A percentile compares a stretch with the other conserved stretches of the same genome.
These are phyloP conservation scores for Ascochyta koolunga DNA, from an alignment of 2,329 filamentous ascomycete species.

Conservation along the genomic window DNA sequence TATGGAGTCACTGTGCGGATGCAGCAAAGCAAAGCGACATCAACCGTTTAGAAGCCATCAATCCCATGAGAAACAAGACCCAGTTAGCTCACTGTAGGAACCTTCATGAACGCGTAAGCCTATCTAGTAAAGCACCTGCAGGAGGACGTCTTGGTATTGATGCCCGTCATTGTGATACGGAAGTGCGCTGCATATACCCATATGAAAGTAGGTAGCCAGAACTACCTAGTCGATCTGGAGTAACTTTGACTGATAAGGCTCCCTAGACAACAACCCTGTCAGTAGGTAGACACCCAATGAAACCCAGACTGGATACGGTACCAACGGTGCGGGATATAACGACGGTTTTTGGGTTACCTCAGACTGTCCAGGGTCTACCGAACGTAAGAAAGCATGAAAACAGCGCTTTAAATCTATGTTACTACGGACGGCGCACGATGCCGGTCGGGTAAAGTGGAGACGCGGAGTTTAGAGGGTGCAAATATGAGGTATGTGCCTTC, in stretches of 20 bases:
- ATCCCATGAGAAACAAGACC: not conserved
- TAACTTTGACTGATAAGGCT: slow-evolving; percentile 5
- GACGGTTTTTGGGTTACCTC: slow-evolving; percentile 14
- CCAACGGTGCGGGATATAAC: slow-evolving; percentile 13
- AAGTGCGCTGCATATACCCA: slow-evolving; percentile 14
- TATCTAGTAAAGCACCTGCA: slow-evolving; percentile 30
- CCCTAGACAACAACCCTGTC: not conserved
- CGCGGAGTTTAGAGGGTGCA: slow-evolving; percentile 19
- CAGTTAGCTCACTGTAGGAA: not conserved
- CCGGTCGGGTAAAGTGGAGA: slow-evolving; percentile 33
- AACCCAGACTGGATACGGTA: not conserved
- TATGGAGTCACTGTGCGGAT: not conserved
- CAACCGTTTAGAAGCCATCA: slow-evolving; percentile 1
- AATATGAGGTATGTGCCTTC: slow-evolving; percentile 22
- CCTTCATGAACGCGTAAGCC: slow-evolving; percentile 36
- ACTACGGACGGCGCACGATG: slow-evolving; percentile 9
- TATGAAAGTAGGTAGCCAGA: slow-evolving; percentile 1
- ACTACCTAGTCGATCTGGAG: slow-evolving; percentile 3
- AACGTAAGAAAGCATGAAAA: slow-evolving; percentile 18
- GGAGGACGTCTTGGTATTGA: slow-evolving; percentile 22
- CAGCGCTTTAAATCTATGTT: slow-evolving; percentile 24
- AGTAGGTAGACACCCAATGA: not conserved
- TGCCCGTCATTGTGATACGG: slow-evolving; percentile 20
- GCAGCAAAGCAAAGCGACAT: not conserved
- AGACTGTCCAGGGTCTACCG: slow-evolving; percentile 19